Conservation (phyloP, 257 asterid genomes). For the Salvia splendens region DNA sequence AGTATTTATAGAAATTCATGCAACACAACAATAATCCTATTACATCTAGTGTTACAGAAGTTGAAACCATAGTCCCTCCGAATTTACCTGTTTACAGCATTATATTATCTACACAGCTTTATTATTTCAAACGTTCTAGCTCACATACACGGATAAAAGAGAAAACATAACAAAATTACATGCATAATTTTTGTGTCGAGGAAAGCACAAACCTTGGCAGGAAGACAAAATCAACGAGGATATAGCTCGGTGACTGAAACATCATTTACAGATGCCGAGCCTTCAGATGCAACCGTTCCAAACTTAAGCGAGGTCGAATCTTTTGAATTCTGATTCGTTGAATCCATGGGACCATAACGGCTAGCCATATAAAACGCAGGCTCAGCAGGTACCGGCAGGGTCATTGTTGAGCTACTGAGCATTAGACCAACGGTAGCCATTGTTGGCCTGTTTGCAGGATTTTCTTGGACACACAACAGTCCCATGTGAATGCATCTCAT, state of each 20-base stretch:
- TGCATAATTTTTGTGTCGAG: too few relatives aligned
- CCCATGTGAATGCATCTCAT: constrained; percentile 33
- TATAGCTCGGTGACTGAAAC: constrained; percentile 21
- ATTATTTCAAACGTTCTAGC: too few relatives aligned
- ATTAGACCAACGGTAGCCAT: constrained; percentile 27
- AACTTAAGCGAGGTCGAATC: background rate
- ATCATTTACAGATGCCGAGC: constrained; percentile 22
- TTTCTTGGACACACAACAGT: constrained; percentile 33
- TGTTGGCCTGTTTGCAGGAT: constrained; percentile 28
- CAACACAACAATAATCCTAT: too few relatives aligned
- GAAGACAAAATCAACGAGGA: constrained; percentile 5
- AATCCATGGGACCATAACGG: constrained; percentile 9
- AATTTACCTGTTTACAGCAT: too few relatives aligned
- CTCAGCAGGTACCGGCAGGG: constrained; percentile 27
- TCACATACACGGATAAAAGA: too few relatives aligned
- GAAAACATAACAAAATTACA: too few relatives aligned
- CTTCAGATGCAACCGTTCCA: constrained; percentile 8
- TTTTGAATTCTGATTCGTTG: background rate
- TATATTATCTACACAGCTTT: too few relatives aligned
- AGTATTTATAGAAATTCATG: too few relatives aligned
- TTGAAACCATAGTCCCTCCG: too few relatives aligned
- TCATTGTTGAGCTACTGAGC: constrained; percentile 27
- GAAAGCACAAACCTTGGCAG: too few relatives aligned
- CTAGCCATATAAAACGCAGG: constrained; percentile 30
- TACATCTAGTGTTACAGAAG: too few relatives aligned